A percentile compares a stretch with the other conserved stretches of the same genome.
These are phyloP conservation scores for Acanthamoeba royreba DNA, from an alignment of 208 protist species.

Conservation along the genomic window DNA sequence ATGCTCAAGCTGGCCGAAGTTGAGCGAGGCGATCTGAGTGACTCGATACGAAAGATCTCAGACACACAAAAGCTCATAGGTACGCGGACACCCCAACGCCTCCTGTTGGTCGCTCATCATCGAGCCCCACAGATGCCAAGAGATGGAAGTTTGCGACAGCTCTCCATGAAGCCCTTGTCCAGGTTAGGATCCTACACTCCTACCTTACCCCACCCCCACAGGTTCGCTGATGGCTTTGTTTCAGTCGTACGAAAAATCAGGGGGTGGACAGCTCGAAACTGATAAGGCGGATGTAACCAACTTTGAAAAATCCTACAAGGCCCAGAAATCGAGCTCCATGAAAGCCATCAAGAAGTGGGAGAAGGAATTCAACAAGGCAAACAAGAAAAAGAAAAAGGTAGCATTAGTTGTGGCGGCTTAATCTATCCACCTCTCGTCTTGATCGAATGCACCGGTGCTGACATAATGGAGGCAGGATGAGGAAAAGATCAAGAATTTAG, in stretches of 20 bases:
- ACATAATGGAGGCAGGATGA: too few species aligned
- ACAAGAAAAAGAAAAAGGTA: constrained; percentile 20
- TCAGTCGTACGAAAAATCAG: neutral
- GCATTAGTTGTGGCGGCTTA: too few species aligned
- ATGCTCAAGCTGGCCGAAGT: neutral
- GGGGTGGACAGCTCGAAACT: neutral
- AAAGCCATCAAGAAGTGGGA: constrained; percentile 14
- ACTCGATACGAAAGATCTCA: neutral
- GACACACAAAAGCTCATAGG: constrained; percentile 18
- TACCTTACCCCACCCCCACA: too few species aligned
- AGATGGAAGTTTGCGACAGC: neutral
- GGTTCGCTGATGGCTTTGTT: neutral
- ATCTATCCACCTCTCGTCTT: too few species aligned
- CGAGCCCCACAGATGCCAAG: neutral
- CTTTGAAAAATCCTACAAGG: constrained; percentile 14
- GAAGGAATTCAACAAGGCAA: neutral
- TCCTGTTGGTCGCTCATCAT: neutral
- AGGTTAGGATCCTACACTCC: neutral
- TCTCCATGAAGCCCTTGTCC: neutral
- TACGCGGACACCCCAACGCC: neutral
- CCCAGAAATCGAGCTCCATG: neutral
- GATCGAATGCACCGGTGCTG: too few species aligned
- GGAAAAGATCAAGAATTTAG: neutral
- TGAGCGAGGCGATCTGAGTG: neutral
- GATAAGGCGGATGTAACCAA: neutral